Conservation (phyloP, 352 stramenopile species). For the Pythium diclinum region DNA sequence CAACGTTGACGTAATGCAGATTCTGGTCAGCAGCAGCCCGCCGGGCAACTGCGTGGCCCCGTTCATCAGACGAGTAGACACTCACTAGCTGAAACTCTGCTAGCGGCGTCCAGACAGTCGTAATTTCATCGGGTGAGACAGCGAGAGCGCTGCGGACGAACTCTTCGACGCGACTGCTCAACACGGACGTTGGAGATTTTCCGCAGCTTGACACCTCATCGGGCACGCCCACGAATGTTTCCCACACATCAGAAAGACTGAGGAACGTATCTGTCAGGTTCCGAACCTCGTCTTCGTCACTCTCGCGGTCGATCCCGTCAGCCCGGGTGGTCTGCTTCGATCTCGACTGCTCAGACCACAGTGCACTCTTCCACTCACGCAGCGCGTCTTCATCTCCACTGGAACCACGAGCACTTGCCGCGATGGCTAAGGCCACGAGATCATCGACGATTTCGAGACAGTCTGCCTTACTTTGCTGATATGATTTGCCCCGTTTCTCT, state of each 20-base stretch:
- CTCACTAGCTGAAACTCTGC: conserved; percentile 8
- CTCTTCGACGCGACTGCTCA: conserved; percentile 3
- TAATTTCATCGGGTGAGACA: neutral
- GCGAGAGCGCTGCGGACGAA: conserved; percentile 6
- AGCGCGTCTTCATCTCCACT: neutral
- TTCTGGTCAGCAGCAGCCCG: conserved; percentile 37
- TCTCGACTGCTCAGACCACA: conserved; percentile 1
- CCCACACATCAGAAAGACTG: conserved; percentile 5
- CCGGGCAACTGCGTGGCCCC: conserved; percentile 21
- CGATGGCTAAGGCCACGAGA: conserved; percentile 8
- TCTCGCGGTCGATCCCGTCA: too few species aligned
- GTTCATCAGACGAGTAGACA: conserved; percentile 36
- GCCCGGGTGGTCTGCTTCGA: neutral
- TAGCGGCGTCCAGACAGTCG: conserved; percentile 12
- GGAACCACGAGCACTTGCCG: neutral
- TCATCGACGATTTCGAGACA: conserved; percentile 14
- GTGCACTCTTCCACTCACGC: conserved; percentile 2
- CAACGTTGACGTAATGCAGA: conserved; percentile 35
- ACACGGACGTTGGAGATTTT: too few species aligned
- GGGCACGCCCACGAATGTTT: neutral
- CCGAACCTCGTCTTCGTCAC: conserved; percentile 2
- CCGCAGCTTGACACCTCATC: neutral
- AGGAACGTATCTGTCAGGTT: conserved; percentile 8
- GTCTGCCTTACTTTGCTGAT: conserved; percentile 5
- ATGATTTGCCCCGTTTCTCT: conserved; percentile 21